Evolutionary conservation across 148 eudicot genomes (phyloP).

Genomic region (Fagopyrum tataricum): DNA sequence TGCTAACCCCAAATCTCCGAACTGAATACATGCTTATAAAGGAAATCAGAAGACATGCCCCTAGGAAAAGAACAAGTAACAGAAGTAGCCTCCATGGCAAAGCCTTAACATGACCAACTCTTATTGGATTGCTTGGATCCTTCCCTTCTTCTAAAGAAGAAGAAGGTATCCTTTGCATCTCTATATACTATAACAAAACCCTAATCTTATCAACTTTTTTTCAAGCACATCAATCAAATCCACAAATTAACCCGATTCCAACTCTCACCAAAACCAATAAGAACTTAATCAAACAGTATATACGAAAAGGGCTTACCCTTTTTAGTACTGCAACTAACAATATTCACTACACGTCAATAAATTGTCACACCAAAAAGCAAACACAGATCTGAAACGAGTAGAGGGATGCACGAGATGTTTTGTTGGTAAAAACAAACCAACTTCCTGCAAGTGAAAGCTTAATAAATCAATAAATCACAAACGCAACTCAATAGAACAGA

Average conservation of each 20-base stretch:
- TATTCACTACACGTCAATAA: background rate
- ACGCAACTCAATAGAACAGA: background rate
- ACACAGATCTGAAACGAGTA: slow-evolving; percentile 4
- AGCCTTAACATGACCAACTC: slow-evolving; percentile 50
- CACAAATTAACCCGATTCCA: background rate
- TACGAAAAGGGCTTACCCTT: background rate
- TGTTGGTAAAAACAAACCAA: background rate
- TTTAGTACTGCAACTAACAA: background rate
- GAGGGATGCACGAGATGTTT: background rate
- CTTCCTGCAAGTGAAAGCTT: background rate
- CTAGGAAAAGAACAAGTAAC: slow-evolving; percentile 46
- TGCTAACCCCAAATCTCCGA: slow-evolving; percentile 40
- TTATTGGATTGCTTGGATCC: slow-evolving; percentile 34
- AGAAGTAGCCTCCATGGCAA: slow-evolving; percentile 50
- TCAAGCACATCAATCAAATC: background rate
- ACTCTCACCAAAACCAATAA: background rate
- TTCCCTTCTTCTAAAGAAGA: slow-evolving; percentile 65
- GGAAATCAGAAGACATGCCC: slow-evolving; percentile 45
- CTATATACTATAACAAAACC: background rate
- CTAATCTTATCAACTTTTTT: background rate
- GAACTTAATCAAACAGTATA: background rate
- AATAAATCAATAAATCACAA: background rate
- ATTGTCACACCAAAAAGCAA: background rate
- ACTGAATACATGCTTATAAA: slow-evolving; percentile 52
- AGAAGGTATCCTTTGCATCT: slow-evolving; percentile 9